Conservation (phyloP, 345 rosid genomes). For the Salix dunnii region DNA sequence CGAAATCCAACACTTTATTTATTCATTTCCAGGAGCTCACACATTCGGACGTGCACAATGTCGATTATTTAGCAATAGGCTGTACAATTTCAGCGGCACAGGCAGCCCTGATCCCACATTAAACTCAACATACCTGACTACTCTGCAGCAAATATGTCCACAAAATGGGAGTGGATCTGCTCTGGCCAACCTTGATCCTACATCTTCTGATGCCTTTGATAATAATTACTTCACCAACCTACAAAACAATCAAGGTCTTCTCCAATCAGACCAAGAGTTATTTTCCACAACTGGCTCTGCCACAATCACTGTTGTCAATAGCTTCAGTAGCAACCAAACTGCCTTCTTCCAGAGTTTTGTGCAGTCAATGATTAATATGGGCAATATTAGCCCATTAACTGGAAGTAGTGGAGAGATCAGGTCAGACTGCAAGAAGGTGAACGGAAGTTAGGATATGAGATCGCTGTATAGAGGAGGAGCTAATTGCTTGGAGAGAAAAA, state of each 20-base stretch:
- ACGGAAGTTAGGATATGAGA: constrained; percentile 11
- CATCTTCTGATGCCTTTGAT: constrained; percentile 26
- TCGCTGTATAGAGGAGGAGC: not conserved
- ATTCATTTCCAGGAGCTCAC: constrained; percentile 6
- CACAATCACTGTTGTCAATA: constrained; percentile 31
- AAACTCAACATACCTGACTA: constrained; percentile 8
- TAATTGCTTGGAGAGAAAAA: no score
- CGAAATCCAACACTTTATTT: not conserved
- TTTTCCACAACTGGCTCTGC: constrained; percentile 29
- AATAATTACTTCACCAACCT: constrained; percentile 34
- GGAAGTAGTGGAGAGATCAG: constrained; percentile 42
- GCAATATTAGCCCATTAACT: constrained; percentile 34
- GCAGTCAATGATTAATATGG: constrained; percentile 43
- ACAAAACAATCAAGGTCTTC: constrained; percentile 29
- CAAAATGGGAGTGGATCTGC: constrained; percentile 1
- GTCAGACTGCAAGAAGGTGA: constrained; percentile 26
- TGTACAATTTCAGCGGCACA: constrained; percentile 17
- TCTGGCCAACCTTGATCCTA: constrained; percentile 13
- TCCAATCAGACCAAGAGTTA: constrained; percentile 36
- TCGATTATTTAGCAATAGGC: constrained; percentile 11
- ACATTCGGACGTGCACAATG: constrained; percentile 24
- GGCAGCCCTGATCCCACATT: constrained; percentile 21
- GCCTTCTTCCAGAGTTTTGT: constrained; percentile 36
- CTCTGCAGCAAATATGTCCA: constrained; percentile 19
- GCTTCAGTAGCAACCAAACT: constrained; percentile 30